Percentiles rank a stretch among this genome's conserved stretches.
phyloP scores from a whole-genome alignment of 306 rosid species.

The Acacia confusa region DNA sequence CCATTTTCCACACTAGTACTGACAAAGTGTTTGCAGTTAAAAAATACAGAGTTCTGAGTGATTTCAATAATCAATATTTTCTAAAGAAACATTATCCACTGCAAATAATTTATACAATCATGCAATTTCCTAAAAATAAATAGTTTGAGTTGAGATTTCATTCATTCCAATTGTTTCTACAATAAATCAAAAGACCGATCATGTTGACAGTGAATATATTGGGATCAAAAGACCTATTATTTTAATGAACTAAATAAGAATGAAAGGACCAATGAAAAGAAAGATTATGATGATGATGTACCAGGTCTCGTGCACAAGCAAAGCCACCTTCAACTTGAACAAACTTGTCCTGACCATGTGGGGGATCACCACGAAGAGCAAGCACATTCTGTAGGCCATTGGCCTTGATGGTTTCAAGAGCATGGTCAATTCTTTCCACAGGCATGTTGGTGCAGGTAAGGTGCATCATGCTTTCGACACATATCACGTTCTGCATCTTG shows the following conservation, averaged over 20 bases:
- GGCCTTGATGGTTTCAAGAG: slow-evolving; percentile 76
- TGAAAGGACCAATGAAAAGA: background rate
- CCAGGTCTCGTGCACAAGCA: slow-evolving; percentile 92
- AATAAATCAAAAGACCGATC: background rate
- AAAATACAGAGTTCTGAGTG: background rate
- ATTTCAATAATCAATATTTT: slow-evolving; percentile 14
- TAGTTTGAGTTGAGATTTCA: background rate
- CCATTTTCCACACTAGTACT: background rate
- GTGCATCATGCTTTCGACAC: slow-evolving; percentile 97
- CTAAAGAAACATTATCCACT: background rate
- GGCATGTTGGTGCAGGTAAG: slow-evolving; percentile 99
- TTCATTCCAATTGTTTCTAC: background rate
- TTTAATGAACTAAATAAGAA: background rate
- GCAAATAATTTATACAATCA: background rate
- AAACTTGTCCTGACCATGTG: slow-evolving; percentile 96
- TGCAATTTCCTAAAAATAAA: background rate
- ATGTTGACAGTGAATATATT: background rate
- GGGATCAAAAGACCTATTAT: slow-evolving; percentile 13
- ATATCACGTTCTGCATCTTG: slow-evolving; percentile 88
- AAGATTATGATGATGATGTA: slow-evolving; percentile 24
- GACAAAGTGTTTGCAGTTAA: background rate
- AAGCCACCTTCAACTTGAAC: slow-evolving; percentile 90
- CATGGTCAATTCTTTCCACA: slow-evolving; percentile 87
- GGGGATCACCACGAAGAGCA: slow-evolving; percentile 96
- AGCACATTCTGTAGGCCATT: slow-evolving; percentile 95